Evolutionary conservation across 106 monocot genomes (phyloP).

Genomic region (Phalaenopsis equestris): DNA sequence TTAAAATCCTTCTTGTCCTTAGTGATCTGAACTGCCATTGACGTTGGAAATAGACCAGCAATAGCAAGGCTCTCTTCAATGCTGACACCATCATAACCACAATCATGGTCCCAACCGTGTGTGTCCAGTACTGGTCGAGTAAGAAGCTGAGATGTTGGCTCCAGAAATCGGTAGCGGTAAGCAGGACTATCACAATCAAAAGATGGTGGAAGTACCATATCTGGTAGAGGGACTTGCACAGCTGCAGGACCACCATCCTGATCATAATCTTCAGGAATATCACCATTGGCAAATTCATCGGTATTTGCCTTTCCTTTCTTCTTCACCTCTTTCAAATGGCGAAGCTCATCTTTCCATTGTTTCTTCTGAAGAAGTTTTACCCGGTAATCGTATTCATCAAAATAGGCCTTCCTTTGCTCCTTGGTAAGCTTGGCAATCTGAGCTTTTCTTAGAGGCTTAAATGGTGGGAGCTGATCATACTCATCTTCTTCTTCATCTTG

Average conservation of each 20-base stretch:
- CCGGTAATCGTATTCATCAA: constrained; percentile 90
- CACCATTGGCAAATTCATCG: constrained; percentile 26
- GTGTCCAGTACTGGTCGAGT: constrained; percentile 71
- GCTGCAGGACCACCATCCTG: constrained; percentile 72
- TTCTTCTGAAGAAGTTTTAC: constrained; percentile 93
- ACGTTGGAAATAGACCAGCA: constrained; percentile 46
- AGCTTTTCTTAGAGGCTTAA: constrained; percentile 73
- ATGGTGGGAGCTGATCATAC: constrained; percentile 83
- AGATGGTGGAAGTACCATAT: constrained; percentile 86
- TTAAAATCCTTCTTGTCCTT: constrained; percentile 95
- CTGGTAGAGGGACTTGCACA: constrained; percentile 69
- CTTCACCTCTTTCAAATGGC: constrained; percentile 71
- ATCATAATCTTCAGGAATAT: constrained; percentile 64
- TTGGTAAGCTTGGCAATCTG: constrained; percentile 68
- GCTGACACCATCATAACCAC: constrained; percentile 89
- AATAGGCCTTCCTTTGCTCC: constrained; percentile 76
- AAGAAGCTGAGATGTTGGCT: constrained; percentile 72
- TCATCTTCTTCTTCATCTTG: constrained; percentile 78
- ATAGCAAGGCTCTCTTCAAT: constrained; percentile 75
- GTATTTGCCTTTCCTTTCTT: constrained; percentile 38
- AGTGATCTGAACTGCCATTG: constrained; percentile 66
- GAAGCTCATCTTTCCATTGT: constrained; percentile 85
- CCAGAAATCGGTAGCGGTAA: constrained; percentile 82
- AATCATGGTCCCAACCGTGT: constrained; percentile 98
- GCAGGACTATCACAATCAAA: constrained; percentile 76